Evolutionary conservation across 2,329 filamentous ascomycete genomes (phyloP), one percentile per base, ranked within the genome.

Genomic region (Epichloe sibirici): DNA sequence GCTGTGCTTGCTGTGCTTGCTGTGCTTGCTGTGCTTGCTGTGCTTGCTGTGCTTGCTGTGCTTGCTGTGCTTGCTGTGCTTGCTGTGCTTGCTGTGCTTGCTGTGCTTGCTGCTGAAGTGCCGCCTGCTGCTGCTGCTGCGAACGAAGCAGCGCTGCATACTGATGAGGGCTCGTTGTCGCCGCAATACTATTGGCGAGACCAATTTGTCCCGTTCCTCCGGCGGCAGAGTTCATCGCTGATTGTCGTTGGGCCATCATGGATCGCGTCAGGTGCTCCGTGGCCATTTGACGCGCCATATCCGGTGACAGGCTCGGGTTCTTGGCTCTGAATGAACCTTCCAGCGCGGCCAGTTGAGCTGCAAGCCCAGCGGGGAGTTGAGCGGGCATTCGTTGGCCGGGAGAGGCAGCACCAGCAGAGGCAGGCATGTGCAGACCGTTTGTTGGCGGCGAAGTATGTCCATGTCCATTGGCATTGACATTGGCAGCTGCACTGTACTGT

Each of bases 111-210:
- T 55, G 61, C 55, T 59, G 60, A 17, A 59, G 63, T 3, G 57
- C 61, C 11, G 68, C 67, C 55, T 68, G 74, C 31, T 71, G 69
- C 55, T 79, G 75, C 56, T 81, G 78, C 58, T 81, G 78, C 40
- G 78, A 76, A 45, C 78, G 67, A 8, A 82, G 71, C 37, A 81
- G 66, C 52, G 79, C 77, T 1, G 78, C 78, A 59, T 82, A 81
- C 56, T 82, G 78, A 42, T 81, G 77, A 31, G 78, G 78, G 53
- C 75, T 78, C 1, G 71, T 70, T 0, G 74, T 74, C 17, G 70
- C 69, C 1, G 71, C 66, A 48, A 77, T 70, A 17, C 74, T 71
- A 49, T 74, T 77, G 15, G 74, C 69, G 51, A 77, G 71, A 2
- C 71, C 71, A 13, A 74, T 66, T 56, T 77, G 73, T 7, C 70